These are phyloP conservation scores for Cairneyella variabilis DNA, from an alignment of 495 filamentous ascomycete genomes.

Conservation along the genomic window DNA sequence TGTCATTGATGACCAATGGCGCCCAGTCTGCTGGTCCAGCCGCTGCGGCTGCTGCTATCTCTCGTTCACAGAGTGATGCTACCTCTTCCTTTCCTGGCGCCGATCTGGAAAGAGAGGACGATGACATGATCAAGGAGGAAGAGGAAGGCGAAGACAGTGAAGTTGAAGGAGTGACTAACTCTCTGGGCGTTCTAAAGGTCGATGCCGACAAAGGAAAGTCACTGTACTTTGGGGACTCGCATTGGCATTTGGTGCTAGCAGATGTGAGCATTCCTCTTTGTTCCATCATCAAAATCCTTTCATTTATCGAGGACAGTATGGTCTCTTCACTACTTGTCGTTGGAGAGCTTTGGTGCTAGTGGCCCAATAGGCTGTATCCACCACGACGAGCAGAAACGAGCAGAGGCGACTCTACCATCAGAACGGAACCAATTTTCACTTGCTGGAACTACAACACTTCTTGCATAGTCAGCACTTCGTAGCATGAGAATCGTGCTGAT, in stretches of 20 bases:
- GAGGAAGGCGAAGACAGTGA: conserved; percentile 69
- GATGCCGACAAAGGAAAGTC: conserved; percentile 74
- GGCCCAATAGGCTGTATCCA: no score
- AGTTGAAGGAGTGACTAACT: conserved; percentile 79
- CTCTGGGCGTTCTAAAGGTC: conserved; percentile 85
- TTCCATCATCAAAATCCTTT: no score
- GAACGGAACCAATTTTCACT: no score
- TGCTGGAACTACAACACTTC: no score
- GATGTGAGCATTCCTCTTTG: conserved; percentile 51
- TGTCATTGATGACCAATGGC: conserved; percentile 95
- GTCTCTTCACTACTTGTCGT: no score
- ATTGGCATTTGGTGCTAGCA: conserved; percentile 84
- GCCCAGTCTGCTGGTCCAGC: conserved; percentile 58
- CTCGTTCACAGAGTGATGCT: conserved; percentile 43
- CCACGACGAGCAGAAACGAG: no score
- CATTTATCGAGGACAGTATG: no score
- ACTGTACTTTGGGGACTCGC: conserved; percentile 80
- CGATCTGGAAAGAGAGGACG: conserved; percentile 49
- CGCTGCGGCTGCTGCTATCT: conserved; percentile 60
- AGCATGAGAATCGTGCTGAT: no score
- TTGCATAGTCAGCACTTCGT: no score
- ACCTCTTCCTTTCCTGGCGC: conserved; percentile 16
- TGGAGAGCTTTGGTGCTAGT: no score
- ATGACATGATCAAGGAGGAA: conserved; percentile 51
- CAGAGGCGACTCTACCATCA: no score